Base-by-base conservation (phyloP, 1,139 yeast genomes). In the Scheffersomyces parashehatae region DNA sequence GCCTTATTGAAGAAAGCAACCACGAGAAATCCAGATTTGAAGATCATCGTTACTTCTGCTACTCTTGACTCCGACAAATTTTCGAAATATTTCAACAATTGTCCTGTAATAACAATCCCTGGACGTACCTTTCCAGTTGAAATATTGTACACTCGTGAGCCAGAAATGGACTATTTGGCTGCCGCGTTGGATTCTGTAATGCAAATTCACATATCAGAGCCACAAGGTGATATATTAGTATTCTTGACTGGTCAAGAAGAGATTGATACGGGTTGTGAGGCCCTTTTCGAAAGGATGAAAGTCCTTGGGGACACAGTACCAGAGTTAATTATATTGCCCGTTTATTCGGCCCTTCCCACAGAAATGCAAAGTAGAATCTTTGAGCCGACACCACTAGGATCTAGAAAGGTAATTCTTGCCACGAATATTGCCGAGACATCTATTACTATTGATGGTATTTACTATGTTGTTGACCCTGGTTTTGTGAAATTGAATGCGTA, bases 111-210 rank as follows among this genome's bases (percentile, higher is more conserved):
- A 48, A 82, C 75, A 40, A 88, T 91, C 46, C 95, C 96, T 0
- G 98, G 98, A 12, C 72, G 96, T 51, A 88, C 97, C 0, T 89
- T 72, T 59, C 97, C 97, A 0, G 98, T 91, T 2, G 95, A 88
- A 42, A 75, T 88, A 0, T 59, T 83, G 49, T 89, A 86, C 59
- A 79, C 96, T 0, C 80, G 81, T 49, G 82, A 85, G 45, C 97
- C 97, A 0, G 96, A 88, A 56, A 68, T 83, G 67, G 97, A 91
- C 63, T 91, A 91, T 61, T 70, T 89, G 40, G 88, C 86, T 33
- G 88, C 95, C 0, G 82, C 93, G 0, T 70, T 89, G 40, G 91
- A 88, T 60, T 80, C 95, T 1, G 88, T 88, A 5, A 70, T 89
- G 58, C 95, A 88, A 55, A 88, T 89, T 35, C 97, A 89, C 59